phyloP scores from a whole-genome alignment of 1,139 yeast species.

The Pichia sp. region DNA sequence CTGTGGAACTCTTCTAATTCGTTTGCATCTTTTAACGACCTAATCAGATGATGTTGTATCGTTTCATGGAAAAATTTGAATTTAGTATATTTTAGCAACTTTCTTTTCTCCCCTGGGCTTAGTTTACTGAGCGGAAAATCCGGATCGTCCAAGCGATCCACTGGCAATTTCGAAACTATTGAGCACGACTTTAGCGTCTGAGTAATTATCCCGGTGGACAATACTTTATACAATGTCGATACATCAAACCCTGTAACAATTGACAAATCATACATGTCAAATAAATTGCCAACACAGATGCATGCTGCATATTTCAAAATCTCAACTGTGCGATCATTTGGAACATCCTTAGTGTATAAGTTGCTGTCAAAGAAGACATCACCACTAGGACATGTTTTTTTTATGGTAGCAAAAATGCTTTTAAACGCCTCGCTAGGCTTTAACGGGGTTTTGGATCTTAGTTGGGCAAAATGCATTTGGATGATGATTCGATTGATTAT shows the following conservation, averaged over 20 bases:
- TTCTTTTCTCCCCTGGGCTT: constrained; percentile 36
- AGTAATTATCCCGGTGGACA: constrained; percentile 37
- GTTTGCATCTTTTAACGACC: constrained; percentile 29
- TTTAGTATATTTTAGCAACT: constrained; percentile 35
- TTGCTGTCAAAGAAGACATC: background rate
- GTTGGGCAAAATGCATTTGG: constrained; percentile 23
- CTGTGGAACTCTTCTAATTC: constrained; percentile 38
- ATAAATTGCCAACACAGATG: constrained; percentile 40
- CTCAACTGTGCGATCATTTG: constrained; percentile 21
- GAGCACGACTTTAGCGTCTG: constrained; percentile 40
- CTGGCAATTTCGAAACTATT: constrained; percentile 47
- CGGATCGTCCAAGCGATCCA: constrained; percentile 35
- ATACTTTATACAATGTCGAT: constrained; percentile 29
- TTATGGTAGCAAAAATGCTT: background rate
- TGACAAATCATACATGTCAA: constrained; percentile 42
- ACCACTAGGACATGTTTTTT: background rate
- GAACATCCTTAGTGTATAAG: constrained; percentile 3
- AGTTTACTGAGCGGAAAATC: constrained; percentile 35
- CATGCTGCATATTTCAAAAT: constrained; percentile 45
- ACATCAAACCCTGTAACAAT: constrained; percentile 38
- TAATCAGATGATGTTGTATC: constrained; percentile 33
- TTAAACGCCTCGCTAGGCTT: constrained; percentile 5
- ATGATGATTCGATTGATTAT: constrained; percentile 13
- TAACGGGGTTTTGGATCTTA: background rate
- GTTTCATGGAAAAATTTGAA: constrained; percentile 38